phyloP scores from a whole-genome alignment of 495 filamentous ascomycete species.

The Xylaria grammica region DNA sequence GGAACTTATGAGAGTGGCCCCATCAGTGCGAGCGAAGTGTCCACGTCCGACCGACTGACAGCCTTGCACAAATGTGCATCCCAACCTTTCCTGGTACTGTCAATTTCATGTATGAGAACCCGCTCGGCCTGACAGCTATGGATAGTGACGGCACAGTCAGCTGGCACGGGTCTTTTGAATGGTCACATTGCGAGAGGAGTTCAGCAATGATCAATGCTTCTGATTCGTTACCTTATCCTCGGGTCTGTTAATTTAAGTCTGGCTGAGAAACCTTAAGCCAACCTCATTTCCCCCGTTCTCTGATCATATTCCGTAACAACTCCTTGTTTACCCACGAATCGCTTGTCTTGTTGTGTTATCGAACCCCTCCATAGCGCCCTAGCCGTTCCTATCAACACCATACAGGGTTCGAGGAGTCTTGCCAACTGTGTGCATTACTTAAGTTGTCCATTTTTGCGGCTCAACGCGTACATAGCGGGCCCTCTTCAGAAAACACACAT shows the following conservation, averaged over 20 bases:
- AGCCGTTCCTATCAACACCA: neutral
- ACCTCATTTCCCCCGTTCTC: constrained; percentile 31
- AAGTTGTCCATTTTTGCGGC: constrained; percentile 1
- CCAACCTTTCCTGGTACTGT: constrained; percentile 74
- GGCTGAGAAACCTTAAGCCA: constrained; percentile 42
- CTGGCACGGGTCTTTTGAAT: constrained; percentile 18
- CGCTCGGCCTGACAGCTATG: constrained; percentile 30
- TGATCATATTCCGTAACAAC: constrained; percentile 33
- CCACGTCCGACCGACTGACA: neutral
- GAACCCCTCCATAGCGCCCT: neutral
- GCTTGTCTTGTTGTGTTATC: constrained; percentile 20
- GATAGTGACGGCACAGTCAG: constrained; percentile 21
- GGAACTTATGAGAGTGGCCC: neutral
- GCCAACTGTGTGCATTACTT: constrained; percentile 11
- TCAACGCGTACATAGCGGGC: constrained; percentile 7
- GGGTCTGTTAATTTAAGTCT: constrained; percentile 24
- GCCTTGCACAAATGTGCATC: constrained; percentile 11
- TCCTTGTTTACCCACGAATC: constrained; percentile 22
- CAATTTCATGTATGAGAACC: constrained; percentile 63
- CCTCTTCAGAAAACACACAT: neutral
- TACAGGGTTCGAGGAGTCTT: neutral
- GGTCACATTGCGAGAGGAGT: constrained; percentile 26
- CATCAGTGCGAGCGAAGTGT: neutral
- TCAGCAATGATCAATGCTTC: constrained; percentile 24
- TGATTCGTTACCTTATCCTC: constrained; percentile 40